Evolutionary conservation across 1,284 basidiomycete genomes (phyloP).

Genomic region (Tilletia caries): DNA sequence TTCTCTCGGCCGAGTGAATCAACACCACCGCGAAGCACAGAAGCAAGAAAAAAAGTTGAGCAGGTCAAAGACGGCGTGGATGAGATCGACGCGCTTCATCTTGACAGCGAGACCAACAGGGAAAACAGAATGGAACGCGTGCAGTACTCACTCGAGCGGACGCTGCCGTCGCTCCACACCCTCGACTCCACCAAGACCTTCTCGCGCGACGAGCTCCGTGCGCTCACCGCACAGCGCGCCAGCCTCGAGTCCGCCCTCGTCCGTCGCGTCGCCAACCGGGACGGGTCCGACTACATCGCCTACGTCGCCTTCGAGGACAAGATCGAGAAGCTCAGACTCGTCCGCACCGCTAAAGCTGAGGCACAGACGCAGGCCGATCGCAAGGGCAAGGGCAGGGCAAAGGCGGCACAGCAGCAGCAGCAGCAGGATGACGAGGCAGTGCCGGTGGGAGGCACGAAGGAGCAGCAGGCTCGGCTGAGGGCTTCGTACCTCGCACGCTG

Average conservation of each 20-base stretch:
- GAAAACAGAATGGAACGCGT: constrained; percentile 74
- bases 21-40: constrained; percentile 2
- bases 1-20: background rate
- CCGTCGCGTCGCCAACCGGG: constrained; percentile 75
- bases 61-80: too few relatives aligned
- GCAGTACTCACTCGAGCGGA: constrained; percentile 91
- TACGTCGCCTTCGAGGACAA: constrained; percentile 90
- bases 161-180: constrained; percentile 93
- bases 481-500: constrained; percentile 63
- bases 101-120: background rate
- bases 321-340: constrained; percentile 66
- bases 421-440: constrained; percentile 15
- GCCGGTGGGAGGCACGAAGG: background rate
- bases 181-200: constrained; percentile 83
- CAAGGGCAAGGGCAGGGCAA: constrained; percentile 24
- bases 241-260: constrained; percentile 78
- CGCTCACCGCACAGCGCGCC: constrained; percentile 81
- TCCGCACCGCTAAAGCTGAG: constrained; percentile 5
- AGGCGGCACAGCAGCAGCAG: constrained; percentile 29
- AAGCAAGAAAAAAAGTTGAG: constrained; percentile 19
- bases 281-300: constrained; percentile 70
- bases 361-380: constrained; percentile 20
- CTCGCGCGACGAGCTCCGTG: constrained; percentile 66
- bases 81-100: background rate
- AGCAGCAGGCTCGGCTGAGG: constrained; percentile 20